These are phyloP conservation scores for Trichosanthes truncata DNA, from an alignment of 306 rosid genomes.

Conservation along the genomic window DNA sequence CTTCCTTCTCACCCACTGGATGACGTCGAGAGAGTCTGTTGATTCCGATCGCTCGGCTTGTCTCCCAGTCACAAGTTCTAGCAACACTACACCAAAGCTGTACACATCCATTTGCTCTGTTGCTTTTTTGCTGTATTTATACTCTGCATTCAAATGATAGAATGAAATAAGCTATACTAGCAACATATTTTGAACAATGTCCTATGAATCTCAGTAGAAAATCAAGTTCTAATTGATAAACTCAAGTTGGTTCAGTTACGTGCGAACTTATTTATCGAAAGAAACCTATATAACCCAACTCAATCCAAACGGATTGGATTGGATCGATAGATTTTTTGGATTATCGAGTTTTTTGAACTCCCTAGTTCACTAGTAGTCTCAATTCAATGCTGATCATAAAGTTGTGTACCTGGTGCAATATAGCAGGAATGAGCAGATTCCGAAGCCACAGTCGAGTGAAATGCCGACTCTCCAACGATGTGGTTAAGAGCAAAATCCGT, in stretches of 20 bases:
- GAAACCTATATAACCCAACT: neutral
- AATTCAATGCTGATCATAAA: neutral
- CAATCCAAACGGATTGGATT: neutral
- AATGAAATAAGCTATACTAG: neutral
- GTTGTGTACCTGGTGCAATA: slow-evolving; percentile 67
- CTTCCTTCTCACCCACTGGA: slow-evolving; percentile 92
- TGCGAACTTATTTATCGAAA: neutral
- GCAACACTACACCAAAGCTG: slow-evolving; percentile 81
- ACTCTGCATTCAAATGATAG: slow-evolving; percentile 49
- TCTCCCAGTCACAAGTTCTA: slow-evolving; percentile 82
- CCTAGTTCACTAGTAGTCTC: neutral
- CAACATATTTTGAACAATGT: neutral
- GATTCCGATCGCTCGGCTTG: slow-evolving; percentile 51
- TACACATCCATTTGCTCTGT: slow-evolving; percentile 68
- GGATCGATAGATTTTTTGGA: neutral
- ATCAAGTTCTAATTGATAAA: neutral
- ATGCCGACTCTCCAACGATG: slow-evolving; percentile 71
- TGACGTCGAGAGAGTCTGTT: slow-evolving; percentile 54
- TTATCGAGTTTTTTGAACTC: neutral
- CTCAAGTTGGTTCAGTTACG: neutral
- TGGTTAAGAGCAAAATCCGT: slow-evolving; percentile 78
- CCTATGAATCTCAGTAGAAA: neutral
- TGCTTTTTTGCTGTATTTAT: slow-evolving; percentile 61
- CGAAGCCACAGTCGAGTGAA: slow-evolving; percentile 61
- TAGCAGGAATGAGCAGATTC: slow-evolving; percentile 77